Percentiles rank a stretch among this genome's conserved stretches.
phyloP scores from a whole-genome alignment of 2,329 filamentous ascomycete species.

The Pseudopithomyces chartarum region DNA sequence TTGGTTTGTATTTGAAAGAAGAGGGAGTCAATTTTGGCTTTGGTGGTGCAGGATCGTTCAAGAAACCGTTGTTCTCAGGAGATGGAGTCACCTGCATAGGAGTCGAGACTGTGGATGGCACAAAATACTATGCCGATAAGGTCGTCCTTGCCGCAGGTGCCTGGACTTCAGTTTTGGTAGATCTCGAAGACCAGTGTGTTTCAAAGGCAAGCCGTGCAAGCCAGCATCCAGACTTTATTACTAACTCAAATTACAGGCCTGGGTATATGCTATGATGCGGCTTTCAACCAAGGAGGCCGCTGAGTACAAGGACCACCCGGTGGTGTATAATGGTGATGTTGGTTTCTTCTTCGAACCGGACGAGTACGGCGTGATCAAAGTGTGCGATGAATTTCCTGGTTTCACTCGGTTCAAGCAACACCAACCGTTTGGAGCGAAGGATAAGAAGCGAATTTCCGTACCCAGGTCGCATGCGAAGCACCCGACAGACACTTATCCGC shows the following conservation, averaged over 20 bases:
- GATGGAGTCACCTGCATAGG: constrained; percentile 47
- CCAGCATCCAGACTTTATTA: constrained; percentile 45
- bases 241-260: constrained; percentile 47
- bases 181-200: constrained; percentile 47
- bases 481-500: constrained; percentile 52
- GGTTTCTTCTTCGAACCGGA: constrained; percentile 60
- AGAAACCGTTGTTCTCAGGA: constrained; percentile 46
- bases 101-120: constrained; percentile 49
- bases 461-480: constrained; percentile 53
- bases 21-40: constrained; percentile 52
- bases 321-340: constrained; percentile 57
- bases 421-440: constrained; percentile 52
- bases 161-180: constrained; percentile 35
- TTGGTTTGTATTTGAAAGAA: constrained; percentile 46
- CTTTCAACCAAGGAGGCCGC: constrained; percentile 54
- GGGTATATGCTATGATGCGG: constrained; percentile 60
- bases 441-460: constrained; percentile 59
- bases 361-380: constrained; percentile 52
- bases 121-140: constrained; percentile 51
- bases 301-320: constrained; percentile 58
- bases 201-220: constrained; percentile 59
- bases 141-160: constrained; percentile 50
- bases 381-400: constrained; percentile 64
- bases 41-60: constrained; percentile 51
- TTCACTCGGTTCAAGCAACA: constrained; percentile 42